Evolutionary conservation across 2,329 filamentous ascomycete species (phyloP).

Genomic region (Graphiopsis chlorocephala): DNA sequence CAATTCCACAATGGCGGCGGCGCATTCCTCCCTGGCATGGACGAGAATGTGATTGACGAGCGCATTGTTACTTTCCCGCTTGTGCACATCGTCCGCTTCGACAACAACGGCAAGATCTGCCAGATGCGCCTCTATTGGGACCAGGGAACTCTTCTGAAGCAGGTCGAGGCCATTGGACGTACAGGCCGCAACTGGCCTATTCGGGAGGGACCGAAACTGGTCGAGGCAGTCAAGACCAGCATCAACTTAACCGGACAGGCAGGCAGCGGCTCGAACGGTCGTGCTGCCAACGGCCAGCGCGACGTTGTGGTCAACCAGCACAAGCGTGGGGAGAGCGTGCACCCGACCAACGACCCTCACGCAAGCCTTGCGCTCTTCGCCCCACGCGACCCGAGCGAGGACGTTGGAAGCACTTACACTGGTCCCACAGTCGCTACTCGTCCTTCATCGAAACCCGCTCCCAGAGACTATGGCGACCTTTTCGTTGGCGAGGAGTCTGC

Average conservation of each 20-base stretch:
- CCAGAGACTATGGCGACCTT: conserved; percentile 68
- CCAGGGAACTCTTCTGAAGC: conserved; percentile 86
- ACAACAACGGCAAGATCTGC: conserved; percentile 70
- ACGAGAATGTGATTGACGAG: conserved; percentile 91
- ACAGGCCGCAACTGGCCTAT: conserved; percentile 94
- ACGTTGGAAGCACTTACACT: conserved; percentile 44
- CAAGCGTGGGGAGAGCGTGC: conserved; percentile 32
- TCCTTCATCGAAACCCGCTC: conserved; percentile 68
- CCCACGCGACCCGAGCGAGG: conserved; percentile 62
- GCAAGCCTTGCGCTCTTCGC: conserved; percentile 73
- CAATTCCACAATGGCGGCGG: conserved; percentile 81
- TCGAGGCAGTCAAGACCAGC: conserved; percentile 54
- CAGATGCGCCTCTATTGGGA: conserved; percentile 94
- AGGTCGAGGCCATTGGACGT: conserved; percentile 88
- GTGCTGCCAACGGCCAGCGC: conserved; percentile 20
- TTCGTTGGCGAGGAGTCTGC: conserved; percentile 50
- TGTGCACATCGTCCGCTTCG: conserved; percentile 89
- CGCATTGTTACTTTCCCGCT: conserved; percentile 74
- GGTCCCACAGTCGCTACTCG: conserved; percentile 59
- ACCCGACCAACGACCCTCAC: conserved; percentile 49
- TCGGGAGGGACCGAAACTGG: conserved; percentile 79
- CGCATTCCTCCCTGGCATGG: conserved; percentile 80
- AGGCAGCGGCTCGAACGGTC: conserved; percentile 24
- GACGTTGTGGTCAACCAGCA: conserved; percentile 28
- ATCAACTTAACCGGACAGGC: conserved; percentile 30